Evolutionary conservation across 371 early-diverging fungal genomes (phyloP), one percentile per base, ranked within the genome.

Genomic region (Mucor circinelloides): DNA sequence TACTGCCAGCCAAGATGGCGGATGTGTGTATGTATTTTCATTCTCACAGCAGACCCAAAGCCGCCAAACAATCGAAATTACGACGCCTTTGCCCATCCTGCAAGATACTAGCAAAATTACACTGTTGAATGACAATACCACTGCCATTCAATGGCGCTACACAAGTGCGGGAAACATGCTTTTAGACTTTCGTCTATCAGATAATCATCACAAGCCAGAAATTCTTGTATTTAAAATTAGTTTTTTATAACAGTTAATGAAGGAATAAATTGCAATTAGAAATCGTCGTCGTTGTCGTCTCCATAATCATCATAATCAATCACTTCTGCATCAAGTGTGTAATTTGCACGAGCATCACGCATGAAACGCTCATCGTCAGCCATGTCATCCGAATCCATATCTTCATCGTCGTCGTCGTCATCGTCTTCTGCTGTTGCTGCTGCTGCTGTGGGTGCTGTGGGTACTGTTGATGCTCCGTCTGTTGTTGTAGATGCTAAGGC

Each of bases 381-480:
- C 81, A 81, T 81, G 42, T 81, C 78, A 23, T 79, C 82, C 7
- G 64, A 58, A 55, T 79, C 79, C 56, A 77, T 77, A 3, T 77
- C 84, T 27, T 78, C 84, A n/a, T 80, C 82, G 21, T 80, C 84
- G 1, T 80, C 82, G 2, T 81, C 82, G 2, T 79, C 79, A 15
- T 79, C 82, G 7, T 21, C 66, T 6, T 64, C 75, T 7, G 55
- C 72, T 12, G 30, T 68, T 15, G 19, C 63, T 34, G 31, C 34
- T 56, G 56, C 64, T 55, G 55, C 4, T 52, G 23, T 2, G 7
- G 23, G 7, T 52, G 19, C 10, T 21, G 52, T 4, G 6, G 12
- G n/a, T 31, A 0, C 31, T 17, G 54, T 52, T 5, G 19, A 63
- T 55, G 55, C 64, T 25, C 44, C 68, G 3, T 50, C 63, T 44